These are phyloP conservation scores for Boletus coccyginus DNA, from an alignment of 768 basidiomycete species.

Conservation along the genomic window DNA sequence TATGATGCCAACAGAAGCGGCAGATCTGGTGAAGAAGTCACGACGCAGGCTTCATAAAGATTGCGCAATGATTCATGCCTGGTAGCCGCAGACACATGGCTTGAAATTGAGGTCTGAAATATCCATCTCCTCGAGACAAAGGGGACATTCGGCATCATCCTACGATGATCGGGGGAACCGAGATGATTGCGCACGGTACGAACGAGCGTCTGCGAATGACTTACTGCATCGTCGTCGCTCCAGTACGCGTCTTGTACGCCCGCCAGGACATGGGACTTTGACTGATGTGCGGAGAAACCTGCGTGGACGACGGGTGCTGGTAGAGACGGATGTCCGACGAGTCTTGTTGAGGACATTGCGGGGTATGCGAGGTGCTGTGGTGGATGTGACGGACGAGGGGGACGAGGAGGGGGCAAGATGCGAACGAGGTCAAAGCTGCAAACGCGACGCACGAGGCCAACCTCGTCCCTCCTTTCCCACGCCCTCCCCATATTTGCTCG, in stretches of 20 bases:
- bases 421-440: conserved; percentile 17
- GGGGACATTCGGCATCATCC: conserved; percentile 98
- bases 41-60: conserved; percentile 16
- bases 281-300: conserved; percentile 68
- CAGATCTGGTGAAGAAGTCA: conserved; percentile 68
- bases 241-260: conserved; percentile 96
- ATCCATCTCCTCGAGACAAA: conserved; percentile 99
- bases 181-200: conserved; percentile 12
- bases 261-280: conserved; percentile 82
- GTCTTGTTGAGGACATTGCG: conserved; percentile 51
- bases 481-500: conserved; percentile 13
- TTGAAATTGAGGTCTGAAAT: conserved; percentile 99
- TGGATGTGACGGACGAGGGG: conserved; percentile 17
- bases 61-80: conserved; percentile 48
- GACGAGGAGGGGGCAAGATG: conserved; percentile 11
- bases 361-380: conserved; percentile 1
- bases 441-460: conserved; percentile 30
- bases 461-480: conserved; percentile 21
- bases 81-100: conserved; percentile 98
- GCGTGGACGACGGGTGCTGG: conserved; percentile 75
- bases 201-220: conserved; percentile 21
- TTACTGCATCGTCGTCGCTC: conserved; percentile 87
- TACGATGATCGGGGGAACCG: conserved; percentile 34
- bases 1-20: conserved; percentile 99
- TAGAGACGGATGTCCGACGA: conserved; percentile 59